Base-by-base conservation (phyloP, 2,329 filamentous ascomycete species). In the Pseudocercospora fijiensis region DNA sequence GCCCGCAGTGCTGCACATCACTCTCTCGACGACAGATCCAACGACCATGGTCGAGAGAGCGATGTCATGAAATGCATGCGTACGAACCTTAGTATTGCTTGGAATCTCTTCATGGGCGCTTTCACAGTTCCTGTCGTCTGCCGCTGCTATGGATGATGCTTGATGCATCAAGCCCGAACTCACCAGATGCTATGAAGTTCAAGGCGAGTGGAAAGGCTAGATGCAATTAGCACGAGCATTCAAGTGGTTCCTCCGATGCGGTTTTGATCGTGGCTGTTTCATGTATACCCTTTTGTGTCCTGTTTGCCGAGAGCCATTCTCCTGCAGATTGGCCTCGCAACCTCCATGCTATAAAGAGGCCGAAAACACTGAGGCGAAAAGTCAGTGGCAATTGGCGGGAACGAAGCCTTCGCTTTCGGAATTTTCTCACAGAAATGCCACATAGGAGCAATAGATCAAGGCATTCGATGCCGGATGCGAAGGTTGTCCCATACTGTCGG, bases 181-280 rank as follows among this genome's bases (percentile, higher is more conserved):
- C 87, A 95, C 91, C 90, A 82, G 90, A 91, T 78, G 91, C 91
- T 81, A 95, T 90, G 82, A 95, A 95, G 81, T 95, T 95, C 76
- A 95, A 83, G 77, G 91, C 90, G 78, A 95, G 81, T 71, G 91
- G 91, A 69, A 92, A 80, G 69, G 89, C 91, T 95, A 73, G 22
- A 64, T 30, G 60, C 22, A 51, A 73, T 79, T 65, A 70, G 67
- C 59, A 10, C 57, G 65, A 74, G 80, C 70, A 80, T 67, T 67
- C 67, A 58, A 56, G 51, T 61, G 64, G 60, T 64, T 66, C 27
- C 11, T 18, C 3, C 7, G 51, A 22, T 33, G 18, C 51, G 27
- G 13, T 53, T 49, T 13, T 13, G 10, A 28, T 26, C 11, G 16
- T 6, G 49, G 24, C 8, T 26, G 16, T 26, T 16, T 13, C 47